Evolutionary conservation across 1,284 basidiomycete species (phyloP).

Genomic region (Cutaneotrichosporon cyanovorans): DNA sequence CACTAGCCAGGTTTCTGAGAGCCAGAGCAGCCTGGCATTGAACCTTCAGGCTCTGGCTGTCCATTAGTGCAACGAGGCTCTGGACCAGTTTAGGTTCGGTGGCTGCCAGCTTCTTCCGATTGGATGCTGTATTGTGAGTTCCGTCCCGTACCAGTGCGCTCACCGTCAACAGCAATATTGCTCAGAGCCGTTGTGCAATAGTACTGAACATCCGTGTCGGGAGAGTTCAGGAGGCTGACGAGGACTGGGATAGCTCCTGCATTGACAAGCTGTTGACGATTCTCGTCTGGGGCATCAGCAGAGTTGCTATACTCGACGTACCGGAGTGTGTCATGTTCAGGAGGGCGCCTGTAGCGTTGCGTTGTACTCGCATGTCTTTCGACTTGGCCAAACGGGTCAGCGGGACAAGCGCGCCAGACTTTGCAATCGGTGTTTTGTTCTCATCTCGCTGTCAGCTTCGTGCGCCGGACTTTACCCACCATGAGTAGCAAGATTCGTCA

Average conservation of each 20-base stretch:
- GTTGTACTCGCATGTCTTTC: slow-evolving; percentile 98
- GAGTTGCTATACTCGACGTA: slow-evolving; percentile 38
- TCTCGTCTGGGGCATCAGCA: slow-evolving; percentile 66
- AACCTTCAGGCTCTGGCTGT: slow-evolving; percentile 93
- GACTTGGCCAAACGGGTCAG: slow-evolving; percentile 92
- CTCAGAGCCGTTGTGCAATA: slow-evolving; percentile 98
- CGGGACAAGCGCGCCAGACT: slow-evolving; percentile 94
- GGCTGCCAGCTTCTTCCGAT: slow-evolving; percentile 91
- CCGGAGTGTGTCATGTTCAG: slow-evolving; percentile 99
- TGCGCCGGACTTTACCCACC: slow-evolving; percentile 52
- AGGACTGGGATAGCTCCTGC: slow-evolving; percentile 98
- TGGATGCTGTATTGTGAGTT: slow-evolving; percentile 52
- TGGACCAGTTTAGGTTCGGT: slow-evolving; percentile 92
- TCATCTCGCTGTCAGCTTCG: slow-evolving; percentile 57
- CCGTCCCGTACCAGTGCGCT: slow-evolving; percentile 17
- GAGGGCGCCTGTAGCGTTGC: slow-evolving; percentile 95
- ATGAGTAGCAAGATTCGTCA: slow-evolving; percentile 97
- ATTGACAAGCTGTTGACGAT: slow-evolving; percentile 95
- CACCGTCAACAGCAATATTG: slow-evolving; percentile 95
- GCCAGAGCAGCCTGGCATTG: slow-evolving; percentile 98
- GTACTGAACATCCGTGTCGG: slow-evolving; percentile 98
- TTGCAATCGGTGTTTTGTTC: slow-evolving; percentile 99
- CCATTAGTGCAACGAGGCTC: slow-evolving; percentile 93
- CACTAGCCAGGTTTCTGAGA: slow-evolving; percentile 90
- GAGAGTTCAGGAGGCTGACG: slow-evolving; percentile 88